Percentiles rank a stretch among this genome's conserved stretches.
These are phyloP conservation scores for Neurospora africana DNA, from an alignment of 495 filamentous ascomycete genomes.

Conservation along the genomic window DNA sequence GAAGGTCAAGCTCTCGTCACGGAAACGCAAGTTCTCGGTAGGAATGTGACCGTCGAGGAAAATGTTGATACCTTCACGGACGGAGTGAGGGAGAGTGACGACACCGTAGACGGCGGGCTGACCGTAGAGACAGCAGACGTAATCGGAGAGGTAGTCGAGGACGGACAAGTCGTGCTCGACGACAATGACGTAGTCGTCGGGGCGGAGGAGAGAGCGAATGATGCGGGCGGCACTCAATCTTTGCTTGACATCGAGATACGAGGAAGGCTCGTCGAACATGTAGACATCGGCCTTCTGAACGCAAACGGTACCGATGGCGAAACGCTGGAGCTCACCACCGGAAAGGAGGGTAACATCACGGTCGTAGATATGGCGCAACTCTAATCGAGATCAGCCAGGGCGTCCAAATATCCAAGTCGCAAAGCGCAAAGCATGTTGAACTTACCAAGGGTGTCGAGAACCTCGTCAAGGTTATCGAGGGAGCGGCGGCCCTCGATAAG, in stretches of 20 bases:
- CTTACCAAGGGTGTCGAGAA: constrained; percentile 63
- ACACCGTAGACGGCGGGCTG: constrained; percentile 94
- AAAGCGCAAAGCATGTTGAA: constrained; percentile 25
- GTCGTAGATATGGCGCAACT: constrained; percentile 75
- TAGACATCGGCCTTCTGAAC: constrained; percentile 96
- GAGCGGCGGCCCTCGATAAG: constrained; percentile 65
- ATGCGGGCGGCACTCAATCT: constrained; percentile 84
- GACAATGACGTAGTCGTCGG: constrained; percentile 92
- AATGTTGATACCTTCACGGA: constrained; percentile 99
- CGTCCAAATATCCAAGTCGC: constrained; percentile 5
- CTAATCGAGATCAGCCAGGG: constrained; percentile 29
- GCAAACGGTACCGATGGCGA: constrained; percentile 90
- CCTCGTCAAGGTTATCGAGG: constrained; percentile 73
- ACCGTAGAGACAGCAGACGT: constrained; percentile 94
- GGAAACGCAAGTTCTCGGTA: constrained; percentile 96
- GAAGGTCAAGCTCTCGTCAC: constrained; percentile 94
- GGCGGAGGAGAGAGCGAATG: constrained; percentile 77
- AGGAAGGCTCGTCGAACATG: constrained; percentile 99
- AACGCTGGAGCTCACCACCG: constrained; percentile 94
- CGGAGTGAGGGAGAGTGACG: constrained; percentile 90
- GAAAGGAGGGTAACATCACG: constrained; percentile 84
- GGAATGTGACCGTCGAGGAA: constrained; percentile 97
- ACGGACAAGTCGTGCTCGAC: constrained; percentile 99
- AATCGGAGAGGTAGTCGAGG: constrained; percentile 95
- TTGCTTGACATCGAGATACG: constrained; percentile 96